phyloP scores from a whole-genome alignment of 805 yeast species.

The Cyberlindnera euphorbiae region DNA sequence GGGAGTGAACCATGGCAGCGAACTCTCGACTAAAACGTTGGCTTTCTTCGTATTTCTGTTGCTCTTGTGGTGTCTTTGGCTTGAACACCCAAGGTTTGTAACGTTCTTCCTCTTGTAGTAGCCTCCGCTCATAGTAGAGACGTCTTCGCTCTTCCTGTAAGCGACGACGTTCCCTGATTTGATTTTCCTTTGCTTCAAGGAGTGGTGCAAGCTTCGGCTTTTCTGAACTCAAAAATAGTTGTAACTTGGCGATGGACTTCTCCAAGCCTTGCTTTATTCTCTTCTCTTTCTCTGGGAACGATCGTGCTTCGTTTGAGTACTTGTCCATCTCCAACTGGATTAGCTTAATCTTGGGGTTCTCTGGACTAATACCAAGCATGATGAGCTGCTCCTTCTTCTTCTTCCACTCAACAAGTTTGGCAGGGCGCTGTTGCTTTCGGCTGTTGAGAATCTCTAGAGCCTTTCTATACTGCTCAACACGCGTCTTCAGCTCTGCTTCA shows the following conservation, averaged over 20 bases:
- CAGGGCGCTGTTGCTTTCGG: constrained; percentile 9
- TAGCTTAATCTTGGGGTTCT: constrained; percentile 3
- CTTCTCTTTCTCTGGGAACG: constrained; percentile 2
- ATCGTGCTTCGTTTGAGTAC: constrained; percentile 4
- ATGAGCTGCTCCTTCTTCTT: constrained; percentile 9
- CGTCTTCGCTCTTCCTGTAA: no score
- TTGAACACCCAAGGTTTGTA: no score
- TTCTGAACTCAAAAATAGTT: constrained; percentile 3
- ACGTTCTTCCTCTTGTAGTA: no score
- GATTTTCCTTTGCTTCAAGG: constrained; percentile 1
- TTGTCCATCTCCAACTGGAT: constrained; percentile 7
- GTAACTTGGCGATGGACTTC: constrained; percentile 4
- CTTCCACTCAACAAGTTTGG: constrained; percentile 7
- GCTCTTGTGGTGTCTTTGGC: no score
- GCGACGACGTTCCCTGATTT: no score
- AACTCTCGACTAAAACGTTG: no score
- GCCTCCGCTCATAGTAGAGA: no score
- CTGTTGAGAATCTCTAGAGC: constrained; percentile 2
- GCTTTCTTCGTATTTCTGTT: no score
- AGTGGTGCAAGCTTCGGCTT: constrained; percentile 2
- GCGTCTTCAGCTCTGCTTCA: constrained; percentile 5
- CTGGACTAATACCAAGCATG: constrained; percentile 8
- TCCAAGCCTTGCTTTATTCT: constrained; percentile 3
- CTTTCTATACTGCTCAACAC: constrained; percentile 7
- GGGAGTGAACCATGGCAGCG: no score